phyloP scores from a whole-genome alignment of 2,329 filamentous ascomycete genomes.

The Cercospora berteroae region DNA sequence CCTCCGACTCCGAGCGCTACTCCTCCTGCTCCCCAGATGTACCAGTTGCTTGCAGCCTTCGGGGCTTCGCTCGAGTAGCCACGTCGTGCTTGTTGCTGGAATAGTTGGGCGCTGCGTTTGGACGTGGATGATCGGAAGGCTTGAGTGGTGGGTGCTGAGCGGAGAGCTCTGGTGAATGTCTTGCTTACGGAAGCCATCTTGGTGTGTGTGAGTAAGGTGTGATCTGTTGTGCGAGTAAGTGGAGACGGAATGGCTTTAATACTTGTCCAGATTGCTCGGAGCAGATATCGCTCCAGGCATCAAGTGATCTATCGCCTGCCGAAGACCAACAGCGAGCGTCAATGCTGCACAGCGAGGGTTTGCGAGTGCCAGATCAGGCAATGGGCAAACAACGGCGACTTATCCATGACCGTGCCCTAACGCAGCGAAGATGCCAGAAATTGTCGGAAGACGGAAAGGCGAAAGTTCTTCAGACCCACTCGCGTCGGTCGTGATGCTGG shows the following conservation, averaged over 20 bases:
- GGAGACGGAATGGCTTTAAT: neutral
- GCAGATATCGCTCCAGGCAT: neutral
- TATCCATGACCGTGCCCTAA: neutral
- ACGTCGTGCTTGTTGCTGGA: slow-evolving; percentile 72
- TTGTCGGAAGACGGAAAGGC: neutral
- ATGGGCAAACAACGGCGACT: neutral
- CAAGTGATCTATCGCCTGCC: neutral
- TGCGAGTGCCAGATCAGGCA: neutral
- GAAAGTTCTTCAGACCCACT: neutral
- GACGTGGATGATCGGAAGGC: slow-evolving; percentile 59
- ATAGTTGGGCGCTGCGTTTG: slow-evolving; percentile 59
- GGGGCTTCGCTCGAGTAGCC: slow-evolving; percentile 61
- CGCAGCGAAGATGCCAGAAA: neutral
- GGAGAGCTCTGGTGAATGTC: slow-evolving; percentile 42
- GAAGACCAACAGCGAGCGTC: neutral
- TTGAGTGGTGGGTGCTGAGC: slow-evolving; percentile 44
- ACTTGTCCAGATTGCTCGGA: neutral
- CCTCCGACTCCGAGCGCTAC: slow-evolving; percentile 63
- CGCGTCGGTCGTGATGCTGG: neutral
- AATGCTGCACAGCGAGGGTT: neutral
- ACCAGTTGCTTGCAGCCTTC: slow-evolving; percentile 40
- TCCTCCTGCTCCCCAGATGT: slow-evolving; percentile 58
- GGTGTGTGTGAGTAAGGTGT: neutral
- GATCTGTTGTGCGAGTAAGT: neutral
- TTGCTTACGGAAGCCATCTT: slow-evolving; percentile 42